A percentile compares a stretch with the other conserved stretches of the same genome.
phyloP scores from a whole-genome alignment of 352 stramenopile species.

The Globisporangium paddicum region DNA sequence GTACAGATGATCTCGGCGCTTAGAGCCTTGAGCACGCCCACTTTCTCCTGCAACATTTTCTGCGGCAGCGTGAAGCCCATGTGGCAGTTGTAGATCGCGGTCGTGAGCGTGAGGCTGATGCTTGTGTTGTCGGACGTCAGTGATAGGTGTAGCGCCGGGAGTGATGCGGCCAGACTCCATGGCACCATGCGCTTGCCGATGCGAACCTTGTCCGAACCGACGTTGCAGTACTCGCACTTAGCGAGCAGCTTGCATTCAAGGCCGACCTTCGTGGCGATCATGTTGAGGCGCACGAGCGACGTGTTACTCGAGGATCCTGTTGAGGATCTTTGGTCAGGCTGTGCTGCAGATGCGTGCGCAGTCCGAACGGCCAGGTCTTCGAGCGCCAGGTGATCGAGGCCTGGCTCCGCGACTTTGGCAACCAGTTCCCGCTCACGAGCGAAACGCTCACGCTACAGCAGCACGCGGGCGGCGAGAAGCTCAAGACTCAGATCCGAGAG shows the following conservation, averaged over 20 bases:
- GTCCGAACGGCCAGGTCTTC: no score
- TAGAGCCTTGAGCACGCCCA: conserved; percentile 94
- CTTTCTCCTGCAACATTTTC: conserved; percentile 96
- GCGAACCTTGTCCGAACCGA: conserved; percentile 87
- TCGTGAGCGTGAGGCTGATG: conserved; percentile 95
- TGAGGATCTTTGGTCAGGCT: conserved; percentile 82
- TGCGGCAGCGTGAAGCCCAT: conserved; percentile 90
- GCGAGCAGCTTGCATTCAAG: conserved; percentile 90
- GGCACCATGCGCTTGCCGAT: conserved; percentile 91
- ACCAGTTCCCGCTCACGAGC: no score
- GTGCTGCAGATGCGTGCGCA: conserved; percentile 22
- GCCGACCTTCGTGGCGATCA: conserved; percentile 72
- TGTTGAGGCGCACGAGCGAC: conserved; percentile 92
- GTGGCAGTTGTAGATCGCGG: conserved; percentile 95
- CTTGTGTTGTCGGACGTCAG: conserved; percentile 97
- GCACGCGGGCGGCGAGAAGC: no score
- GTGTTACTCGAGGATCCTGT: conserved; percentile 93
- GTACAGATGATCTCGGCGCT: conserved; percentile 95
- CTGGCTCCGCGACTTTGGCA: no score
- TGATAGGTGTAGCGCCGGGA: conserved; percentile 92
- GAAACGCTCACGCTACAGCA: no score
- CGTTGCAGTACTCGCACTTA: conserved; percentile 98
- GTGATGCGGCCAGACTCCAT: conserved; percentile 91
- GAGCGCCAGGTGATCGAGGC: no score
- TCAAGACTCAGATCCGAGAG: no score